Evolutionary conservation across 2,329 filamentous ascomycete genomes (phyloP), one percentile per base, ranked within the genome.

Genomic region (Ophiocordyceps camponoti-saundersi): DNA sequence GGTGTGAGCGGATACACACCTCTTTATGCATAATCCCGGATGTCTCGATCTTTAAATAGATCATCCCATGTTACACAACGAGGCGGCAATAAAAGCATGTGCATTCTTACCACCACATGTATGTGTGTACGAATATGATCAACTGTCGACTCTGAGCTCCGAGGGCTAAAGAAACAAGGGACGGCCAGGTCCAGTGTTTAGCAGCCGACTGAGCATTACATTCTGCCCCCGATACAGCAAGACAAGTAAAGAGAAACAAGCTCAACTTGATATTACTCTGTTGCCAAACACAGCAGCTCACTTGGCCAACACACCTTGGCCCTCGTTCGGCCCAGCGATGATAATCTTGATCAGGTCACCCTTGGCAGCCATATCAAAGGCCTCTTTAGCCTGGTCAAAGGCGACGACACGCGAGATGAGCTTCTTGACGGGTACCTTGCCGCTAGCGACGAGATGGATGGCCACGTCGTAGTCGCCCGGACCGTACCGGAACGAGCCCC

Each of bases 401-500:
- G 75, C 71, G 46, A 95, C 87, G 26, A 79, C 78, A 29, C 75
- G 74, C 15, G 83, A 86, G 52, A 96, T 80, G 51, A 96, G 70
- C 62, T 77, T 77, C 77, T 93, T 93, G 49, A 88, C 82, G 42
- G 85, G 78, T 40, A 96, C 76, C 61, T 77, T 79, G 45, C 85
- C 85, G 23, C 67, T 72, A 8, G 75, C 73, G 1, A 95, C 78
- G 50, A 96, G 71, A 52, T 86, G 78, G 43, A 95, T 72, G 5
- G 87, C 87, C 7, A 89, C 76, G 60, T 80, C 76, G 65, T 95
- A 96, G 64, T 95, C 90, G 20, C 89, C 89, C 47, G 79, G 76
- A 3, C 82, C 82, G 64, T 96, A 96, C 39, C 90, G 78, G 73
- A 96, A 96, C 51, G 82, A 89, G 21, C 90, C 90, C 59, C 82